These are phyloP conservation scores for Aspergillus sclerotiicarbonarius DNA, from an alignment of 495 filamentous ascomycete genomes.

Conservation along the genomic window DNA sequence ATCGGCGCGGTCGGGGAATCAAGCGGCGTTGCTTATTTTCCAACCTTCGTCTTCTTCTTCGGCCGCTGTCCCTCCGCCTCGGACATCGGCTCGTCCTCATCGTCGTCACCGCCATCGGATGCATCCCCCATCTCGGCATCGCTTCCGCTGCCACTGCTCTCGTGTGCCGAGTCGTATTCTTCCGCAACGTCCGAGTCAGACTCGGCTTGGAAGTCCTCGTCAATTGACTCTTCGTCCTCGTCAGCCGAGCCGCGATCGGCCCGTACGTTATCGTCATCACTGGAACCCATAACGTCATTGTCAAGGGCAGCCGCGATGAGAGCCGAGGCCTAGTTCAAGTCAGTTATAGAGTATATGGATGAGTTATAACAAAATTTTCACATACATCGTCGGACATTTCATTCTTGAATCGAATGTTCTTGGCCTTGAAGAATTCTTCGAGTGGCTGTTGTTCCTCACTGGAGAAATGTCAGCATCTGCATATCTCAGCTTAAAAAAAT, in stretches of 20 bases:
- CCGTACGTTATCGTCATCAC: constrained; percentile 71
- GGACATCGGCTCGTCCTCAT: constrained; percentile 38
- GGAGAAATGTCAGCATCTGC: constrained; percentile 14
- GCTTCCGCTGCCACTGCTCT: constrained; percentile 72
- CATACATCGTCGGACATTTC: constrained; percentile 76
- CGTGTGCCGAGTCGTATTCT: constrained; percentile 88
- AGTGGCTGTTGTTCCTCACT: constrained; percentile 93
- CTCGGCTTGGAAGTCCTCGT: constrained; percentile 93
- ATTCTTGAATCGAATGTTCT: constrained; percentile 93
- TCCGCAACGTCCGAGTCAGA: constrained; percentile 94
- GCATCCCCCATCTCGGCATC: constrained; percentile 64
- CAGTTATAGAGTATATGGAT: constrained; percentile 1
- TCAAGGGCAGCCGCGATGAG: constrained; percentile 79
- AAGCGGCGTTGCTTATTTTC: constrained; percentile 23
- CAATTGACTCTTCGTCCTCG: constrained; percentile 89
- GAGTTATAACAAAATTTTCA: neutral
- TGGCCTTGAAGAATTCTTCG: constrained; percentile 92
- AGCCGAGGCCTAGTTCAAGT: constrained; percentile 40
- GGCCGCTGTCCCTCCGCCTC: constrained; percentile 52
- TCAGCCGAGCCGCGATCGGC: constrained; percentile 88
- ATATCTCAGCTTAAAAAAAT: constrained; percentile 1
- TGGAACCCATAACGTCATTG: constrained; percentile 72
- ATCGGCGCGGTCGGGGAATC: neutral
- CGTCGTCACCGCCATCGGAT: constrained; percentile 51
- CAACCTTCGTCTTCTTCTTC: constrained; percentile 68